Percentiles rank a stretch among this genome's conserved stretches.
Conservation (phyloP, 2,329 filamentous ascomycete genomes). For the Trichoderma guizhouense region DNA sequence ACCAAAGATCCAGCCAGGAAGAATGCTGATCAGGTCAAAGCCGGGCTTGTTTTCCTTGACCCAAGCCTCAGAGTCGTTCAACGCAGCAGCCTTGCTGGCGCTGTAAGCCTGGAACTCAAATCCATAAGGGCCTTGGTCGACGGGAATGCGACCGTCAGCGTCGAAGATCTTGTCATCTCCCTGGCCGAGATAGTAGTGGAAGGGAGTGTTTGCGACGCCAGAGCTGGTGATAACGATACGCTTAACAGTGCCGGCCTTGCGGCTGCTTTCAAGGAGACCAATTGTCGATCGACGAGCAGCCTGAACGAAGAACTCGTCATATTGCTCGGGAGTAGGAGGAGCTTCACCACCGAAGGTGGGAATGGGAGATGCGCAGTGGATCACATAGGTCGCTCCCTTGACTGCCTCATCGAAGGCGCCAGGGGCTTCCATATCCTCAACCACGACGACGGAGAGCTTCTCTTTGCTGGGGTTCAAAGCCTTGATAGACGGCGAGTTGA, state of each 20-base stretch:
- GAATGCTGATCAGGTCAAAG: slow-evolving; percentile 2
- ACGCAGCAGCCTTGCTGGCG: neutral
- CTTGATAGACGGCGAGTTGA: neutral
- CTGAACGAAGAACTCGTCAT: neutral
- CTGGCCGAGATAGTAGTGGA: neutral
- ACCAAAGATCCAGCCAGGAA: neutral
- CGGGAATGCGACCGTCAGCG: neutral
- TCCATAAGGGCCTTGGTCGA: neutral
- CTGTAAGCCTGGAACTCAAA: neutral
- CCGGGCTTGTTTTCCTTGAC: neutral
- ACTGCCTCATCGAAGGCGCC: slow-evolving; percentile 4
- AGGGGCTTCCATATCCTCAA: neutral
- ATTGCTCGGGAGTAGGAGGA: neutral
- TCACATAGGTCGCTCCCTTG: neutral
- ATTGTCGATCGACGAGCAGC: neutral
- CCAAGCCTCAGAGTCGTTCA: slow-evolving; percentile 6
- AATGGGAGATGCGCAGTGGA: slow-evolving; percentile 4
- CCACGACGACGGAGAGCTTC: neutral
- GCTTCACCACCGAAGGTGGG: neutral
- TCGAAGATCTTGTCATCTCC: neutral
- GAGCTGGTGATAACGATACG: neutral
- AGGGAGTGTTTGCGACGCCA: neutral
- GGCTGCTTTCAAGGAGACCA: neutral
- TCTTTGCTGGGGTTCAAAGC: neutral
- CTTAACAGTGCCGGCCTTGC: neutral